Conservation (phyloP, 2,329 filamentous ascomycete genomes). For the Emericellopsis cladophorae region DNA sequence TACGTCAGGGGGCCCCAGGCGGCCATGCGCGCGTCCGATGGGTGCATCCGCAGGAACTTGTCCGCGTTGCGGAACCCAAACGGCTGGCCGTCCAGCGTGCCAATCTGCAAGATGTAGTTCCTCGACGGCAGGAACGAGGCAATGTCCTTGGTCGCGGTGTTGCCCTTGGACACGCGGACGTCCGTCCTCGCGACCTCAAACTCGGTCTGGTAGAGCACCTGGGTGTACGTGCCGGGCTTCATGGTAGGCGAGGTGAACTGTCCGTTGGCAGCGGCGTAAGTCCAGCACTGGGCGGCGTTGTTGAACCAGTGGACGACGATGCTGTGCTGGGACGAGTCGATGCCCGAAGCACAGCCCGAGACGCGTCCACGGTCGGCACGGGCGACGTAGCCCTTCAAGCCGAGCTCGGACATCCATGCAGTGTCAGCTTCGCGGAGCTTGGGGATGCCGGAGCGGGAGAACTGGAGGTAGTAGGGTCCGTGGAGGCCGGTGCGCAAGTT, state of each 20-base stretch:
- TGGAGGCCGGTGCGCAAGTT: slow-evolving; percentile 48
- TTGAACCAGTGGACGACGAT: slow-evolving; percentile 57
- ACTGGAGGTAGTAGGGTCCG: slow-evolving; percentile 51
- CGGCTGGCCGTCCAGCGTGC: slow-evolving; percentile 52
- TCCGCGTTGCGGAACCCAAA: slow-evolving; percentile 54
- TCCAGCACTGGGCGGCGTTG: slow-evolving; percentile 50
- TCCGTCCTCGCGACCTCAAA: slow-evolving; percentile 36
- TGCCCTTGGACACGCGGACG: slow-evolving; percentile 36
- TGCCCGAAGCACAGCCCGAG: slow-evolving; percentile 45
- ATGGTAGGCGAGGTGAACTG: slow-evolving; percentile 51
- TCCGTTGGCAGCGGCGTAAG: slow-evolving; percentile 38
- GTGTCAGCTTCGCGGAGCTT: slow-evolving; percentile 32
- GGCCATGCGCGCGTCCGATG: slow-evolving; percentile 50
- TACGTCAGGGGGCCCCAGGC: slow-evolving; percentile 48
- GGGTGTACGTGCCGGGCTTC: slow-evolving; percentile 58
- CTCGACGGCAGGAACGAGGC: slow-evolving; percentile 31
- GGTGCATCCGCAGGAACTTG: slow-evolving; percentile 57
- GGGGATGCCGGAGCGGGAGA: slow-evolving; percentile 45
- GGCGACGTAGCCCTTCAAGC: slow-evolving; percentile 44
- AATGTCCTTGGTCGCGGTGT: slow-evolving; percentile 34
- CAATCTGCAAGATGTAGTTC: slow-evolving; percentile 49
- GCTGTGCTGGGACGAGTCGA: slow-evolving; percentile 32
- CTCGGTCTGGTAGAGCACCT: slow-evolving; percentile 50
- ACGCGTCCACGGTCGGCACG: slow-evolving; percentile 44
- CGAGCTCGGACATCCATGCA: slow-evolving; percentile 46